Conservation (phyloP, 108 stramenopile genomes). For the Aureococcus anophagefferens region DNA sequence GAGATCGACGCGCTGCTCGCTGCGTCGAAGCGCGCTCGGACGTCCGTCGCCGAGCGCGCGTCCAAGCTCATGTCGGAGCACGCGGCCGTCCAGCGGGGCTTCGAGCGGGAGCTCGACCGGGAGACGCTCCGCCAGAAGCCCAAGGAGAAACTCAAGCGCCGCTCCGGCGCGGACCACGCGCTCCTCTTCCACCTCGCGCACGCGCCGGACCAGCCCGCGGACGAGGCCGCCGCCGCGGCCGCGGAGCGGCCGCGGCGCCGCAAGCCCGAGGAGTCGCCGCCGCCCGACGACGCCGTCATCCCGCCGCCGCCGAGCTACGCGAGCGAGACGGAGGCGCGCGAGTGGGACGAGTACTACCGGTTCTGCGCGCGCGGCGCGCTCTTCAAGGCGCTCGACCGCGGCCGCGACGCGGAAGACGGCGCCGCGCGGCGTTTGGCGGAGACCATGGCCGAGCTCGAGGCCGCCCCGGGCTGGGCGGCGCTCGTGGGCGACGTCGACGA, state of each 20-base stretch:
- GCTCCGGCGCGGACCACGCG: background rate
- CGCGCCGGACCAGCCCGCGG: background rate
- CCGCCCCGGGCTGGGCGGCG: too few species aligned
- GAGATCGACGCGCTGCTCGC: background rate
- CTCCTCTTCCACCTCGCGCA: background rate
- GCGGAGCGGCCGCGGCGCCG: background rate
- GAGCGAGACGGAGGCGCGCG: background rate
- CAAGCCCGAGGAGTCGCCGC: background rate
- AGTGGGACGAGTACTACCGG: background rate
- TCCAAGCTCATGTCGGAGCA: background rate
- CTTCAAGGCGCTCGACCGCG: background rate
- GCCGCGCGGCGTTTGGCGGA: background rate
- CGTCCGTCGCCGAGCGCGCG: background rate
- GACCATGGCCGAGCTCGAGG: background rate
- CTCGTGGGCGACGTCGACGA: background rate
- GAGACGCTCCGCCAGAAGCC: background rate
- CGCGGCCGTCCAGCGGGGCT: background rate
- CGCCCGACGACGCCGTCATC: background rate
- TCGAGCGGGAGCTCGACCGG: background rate
- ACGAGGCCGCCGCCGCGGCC: background rate
- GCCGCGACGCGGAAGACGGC: background rate
- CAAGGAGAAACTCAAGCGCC: too few species aligned
- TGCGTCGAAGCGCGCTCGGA: background rate
- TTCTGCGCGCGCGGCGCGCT: background rate
- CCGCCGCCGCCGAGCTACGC: background rate